Base-by-base conservation (phyloP, 148 eudicot species). In the Vaccinium darrowii region DNA sequence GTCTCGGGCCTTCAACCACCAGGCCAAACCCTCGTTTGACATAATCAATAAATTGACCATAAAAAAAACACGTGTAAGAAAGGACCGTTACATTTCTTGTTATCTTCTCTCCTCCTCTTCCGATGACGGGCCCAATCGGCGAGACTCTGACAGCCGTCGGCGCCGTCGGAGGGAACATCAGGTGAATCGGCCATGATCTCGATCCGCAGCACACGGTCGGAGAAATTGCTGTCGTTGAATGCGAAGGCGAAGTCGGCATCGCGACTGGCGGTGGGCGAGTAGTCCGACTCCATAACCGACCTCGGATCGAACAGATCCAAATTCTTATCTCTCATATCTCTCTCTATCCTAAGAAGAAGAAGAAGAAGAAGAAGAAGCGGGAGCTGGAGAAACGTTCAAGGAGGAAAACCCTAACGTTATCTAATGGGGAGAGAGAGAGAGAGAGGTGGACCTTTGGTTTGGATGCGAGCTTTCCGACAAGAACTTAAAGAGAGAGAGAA, bases 221-320 rank as follows among this genome's bases (percentile, higher is more conserved):
- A 95, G 84, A 95, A 95, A 82, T 94, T 95, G 88, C 97, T 93
- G 82, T 95, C 95, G 81, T 95, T 92, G 62, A 95, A 95, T 0
- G 98, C 98, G 86, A 95, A 95, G 8, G 91, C 98, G 58, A 95
- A 95, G 83, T 94, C 95, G 7, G 89, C 90, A 76, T 94, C 95
- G 21, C 50, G 89, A 73, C 84, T 60, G 80, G 54, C 85, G 69
- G 36, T 86, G 80, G 85, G 80, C 1, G 88, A 85, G 63, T 72
- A 87, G n/a, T 89, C 93, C 14, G 98, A 85, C 39, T 94, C 92
- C 92, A 91, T 92, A 50, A 82, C 91, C 76, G 93, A 91, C 63
- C 91, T 87, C 74, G 97, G 97, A 84, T 93, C 95, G 82, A 93
- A 92, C 51, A 93, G 90, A 87, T 93, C 98, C 86, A 86, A 85